Evolutionary conservation across 768 basidiomycete species (phyloP), one percentile per base, ranked within the genome.

Genomic region (Boletus bicolor): DNA sequence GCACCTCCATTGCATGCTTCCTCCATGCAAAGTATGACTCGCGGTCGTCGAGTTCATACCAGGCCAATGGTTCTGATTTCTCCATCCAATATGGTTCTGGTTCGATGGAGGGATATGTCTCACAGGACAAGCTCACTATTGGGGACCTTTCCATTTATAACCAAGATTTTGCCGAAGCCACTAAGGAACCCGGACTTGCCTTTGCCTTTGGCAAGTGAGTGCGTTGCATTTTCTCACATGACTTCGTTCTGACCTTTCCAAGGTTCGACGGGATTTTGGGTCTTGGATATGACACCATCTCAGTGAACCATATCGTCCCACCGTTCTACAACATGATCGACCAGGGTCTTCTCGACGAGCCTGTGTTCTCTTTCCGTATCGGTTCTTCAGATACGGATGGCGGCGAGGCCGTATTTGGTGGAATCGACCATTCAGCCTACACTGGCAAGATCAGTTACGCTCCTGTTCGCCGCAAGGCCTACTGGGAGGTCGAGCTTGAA

Each of bases 401-500:
- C 50, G 95, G 96, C 48, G 92, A 93, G 71, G 92, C 88, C 35
- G 74, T 87, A 55, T 98, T 98, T 60, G 96, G 96, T 62, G 96
- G 94, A 42, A 81, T 98, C 58, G 94, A 99, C 71, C 50, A 72
- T 11, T 62, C 62, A 26, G 88, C 91, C 35, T 98, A 89, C 76
- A 82, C 72, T 5, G 97, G 97, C 70, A 77, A 85, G 67, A 80
- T 99, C 56, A 66, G 72, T 24, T 98, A 98, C 65, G 93, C 89
- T 32, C 96, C 97, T 49, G 79, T 99, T 50, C 87, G 95, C 64
- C 84, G 93, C 64, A 93, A 91, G 80, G 97, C 93, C 5, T 98
- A 97, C 75, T 97, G 95, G 95, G 96, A 98, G 74, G 93, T 98
- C 44, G 93, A 97, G 70, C 87, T 99, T 28, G 80, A 91, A 75